These are phyloP conservation scores for Friedmanniomyces endolithicus DNA, from an alignment of 495 filamentous ascomycete genomes.

Conservation along the genomic window DNA sequence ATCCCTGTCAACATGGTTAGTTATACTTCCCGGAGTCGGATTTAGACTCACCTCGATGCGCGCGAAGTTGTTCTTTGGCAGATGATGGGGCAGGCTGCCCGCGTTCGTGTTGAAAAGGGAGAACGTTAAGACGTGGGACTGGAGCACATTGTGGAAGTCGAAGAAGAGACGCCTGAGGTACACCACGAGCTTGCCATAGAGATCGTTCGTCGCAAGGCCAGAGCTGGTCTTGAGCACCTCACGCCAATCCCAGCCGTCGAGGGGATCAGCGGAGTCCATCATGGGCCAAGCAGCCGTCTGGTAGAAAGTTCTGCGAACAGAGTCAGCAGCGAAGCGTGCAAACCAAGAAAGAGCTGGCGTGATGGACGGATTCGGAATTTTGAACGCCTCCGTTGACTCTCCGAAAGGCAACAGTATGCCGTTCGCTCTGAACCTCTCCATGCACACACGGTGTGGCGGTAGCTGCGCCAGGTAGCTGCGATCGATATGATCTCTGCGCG, in stretches of 20 bases:
- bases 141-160: constrained; percentile 16
- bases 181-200: constrained; percentile 24
- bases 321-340: constrained; percentile 1
- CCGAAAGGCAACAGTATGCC: constrained; percentile 27
- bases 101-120: constrained; percentile 21
- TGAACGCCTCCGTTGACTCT: constrained; percentile 12
- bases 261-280: constrained; percentile 22
- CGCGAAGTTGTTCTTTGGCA: constrained; percentile 12
- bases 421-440: constrained; percentile 16
- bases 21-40: neutral
- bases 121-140: constrained; percentile 4
- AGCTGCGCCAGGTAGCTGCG: constrained; percentile 6
- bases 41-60: constrained; percentile 24
- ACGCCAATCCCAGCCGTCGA: constrained; percentile 20
- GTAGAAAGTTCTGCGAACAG: constrained; percentile 22
- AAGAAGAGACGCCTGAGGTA: constrained; percentile 16
- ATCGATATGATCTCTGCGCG: constrained; percentile 18
- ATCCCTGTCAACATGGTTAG: neutral
- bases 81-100: neutral
- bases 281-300: constrained; percentile 20
- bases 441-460: constrained; percentile 14
- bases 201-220: constrained; percentile 20
- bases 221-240: constrained; percentile 11
- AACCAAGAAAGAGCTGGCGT: neutral
- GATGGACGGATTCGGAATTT: constrained; percentile 26